Percentiles rank a stretch among this genome's conserved stretches.
These are phyloP conservation scores for Spongispora temasekensis DNA, from an alignment of 1,284 basidiomycete species.

Conservation along the genomic window DNA sequence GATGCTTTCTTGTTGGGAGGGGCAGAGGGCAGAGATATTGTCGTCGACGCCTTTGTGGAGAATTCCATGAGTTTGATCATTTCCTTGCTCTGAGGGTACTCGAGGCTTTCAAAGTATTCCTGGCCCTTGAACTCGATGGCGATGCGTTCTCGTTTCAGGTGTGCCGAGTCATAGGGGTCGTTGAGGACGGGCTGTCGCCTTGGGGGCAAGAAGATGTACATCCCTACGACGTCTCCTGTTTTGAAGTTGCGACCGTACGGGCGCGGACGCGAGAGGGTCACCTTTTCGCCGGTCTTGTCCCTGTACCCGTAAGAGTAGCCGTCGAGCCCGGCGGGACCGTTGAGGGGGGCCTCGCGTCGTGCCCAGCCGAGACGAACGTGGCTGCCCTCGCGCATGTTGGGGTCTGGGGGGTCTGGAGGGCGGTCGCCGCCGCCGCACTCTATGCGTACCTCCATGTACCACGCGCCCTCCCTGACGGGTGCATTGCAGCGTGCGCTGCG, in stretches of 20 bases:
- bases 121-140: conserved; percentile 96
- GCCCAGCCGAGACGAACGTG: conserved; percentile 93
- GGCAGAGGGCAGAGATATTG: conserved; percentile 57
- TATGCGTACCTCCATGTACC: conserved; percentile 93
- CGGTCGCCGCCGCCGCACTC: conserved; percentile 75
- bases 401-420: conserved; percentile 40
- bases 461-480: conserved; percentile 85
- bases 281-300: conserved; percentile 91
- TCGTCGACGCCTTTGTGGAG: conserved; percentile 56
- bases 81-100: conserved; percentile 91
- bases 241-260: conserved; percentile 77
- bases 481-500: conserved; percentile 89
- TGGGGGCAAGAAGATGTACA: conserved; percentile 88
- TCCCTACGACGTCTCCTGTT: conserved; percentile 89
- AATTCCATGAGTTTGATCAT: conserved; percentile 87
- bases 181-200: conserved; percentile 54
- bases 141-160: conserved; percentile 82
- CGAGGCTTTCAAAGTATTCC: conserved; percentile 93
- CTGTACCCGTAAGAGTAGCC: conserved; percentile 92
- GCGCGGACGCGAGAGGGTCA: conserved; percentile 79
- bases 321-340: conserved; percentile 91
- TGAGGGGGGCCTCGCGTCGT: conserved; percentile 87
- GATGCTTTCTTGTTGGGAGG: conserved; percentile 62
- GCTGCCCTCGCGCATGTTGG: conserved; percentile 60
- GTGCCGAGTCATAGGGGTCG: conserved; percentile 72